A percentile compares a stretch with the other conserved stretches of the same genome.
Evolutionary conservation across 345 rosid genomes (phyloP).

Genomic region (Punica granatum): DNA sequence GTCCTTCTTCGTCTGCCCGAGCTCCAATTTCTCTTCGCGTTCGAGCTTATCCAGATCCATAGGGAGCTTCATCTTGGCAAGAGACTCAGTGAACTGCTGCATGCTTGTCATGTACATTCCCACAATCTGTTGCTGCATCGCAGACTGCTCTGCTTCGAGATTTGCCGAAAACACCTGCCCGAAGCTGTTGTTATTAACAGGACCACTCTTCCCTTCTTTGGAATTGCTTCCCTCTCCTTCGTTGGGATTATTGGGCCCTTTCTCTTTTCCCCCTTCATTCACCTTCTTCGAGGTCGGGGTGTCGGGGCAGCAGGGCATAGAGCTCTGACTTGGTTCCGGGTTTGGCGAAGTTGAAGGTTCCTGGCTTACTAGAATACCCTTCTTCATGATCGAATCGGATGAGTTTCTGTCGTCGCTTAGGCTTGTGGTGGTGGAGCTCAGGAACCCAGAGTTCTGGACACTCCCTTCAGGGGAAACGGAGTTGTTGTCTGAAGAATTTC

Average conservation of each 20-base stretch:
- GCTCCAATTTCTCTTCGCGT: constrained; percentile 16
- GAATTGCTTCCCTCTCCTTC: constrained; percentile 22
- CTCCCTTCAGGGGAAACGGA: constrained; percentile 34
- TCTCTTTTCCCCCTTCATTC: constrained; percentile 18
- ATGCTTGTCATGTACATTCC: constrained; percentile 98
- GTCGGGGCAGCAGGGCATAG: constrained; percentile 29
- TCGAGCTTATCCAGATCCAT: constrained; percentile 57
- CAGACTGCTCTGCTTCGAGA: constrained; percentile 58
- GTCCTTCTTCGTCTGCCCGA: constrained; percentile 33
- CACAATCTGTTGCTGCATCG: constrained; percentile 91
- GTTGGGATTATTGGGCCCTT: constrained; percentile 10
- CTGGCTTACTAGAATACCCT: constrained; percentile 5
- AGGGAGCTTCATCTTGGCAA: constrained; percentile 90
- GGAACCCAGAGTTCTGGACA: constrained; percentile 36
- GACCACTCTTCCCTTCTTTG: constrained; percentile 14
- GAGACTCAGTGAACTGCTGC: constrained; percentile 85
- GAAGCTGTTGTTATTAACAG: constrained; percentile 5
- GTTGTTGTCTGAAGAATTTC: constrained; percentile 34
- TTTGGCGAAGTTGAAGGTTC: constrained; percentile 17
- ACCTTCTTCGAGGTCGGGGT: constrained; percentile 50
- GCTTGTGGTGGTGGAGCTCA: constrained; percentile 72
- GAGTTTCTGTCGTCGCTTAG: constrained; percentile 68
- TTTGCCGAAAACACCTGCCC: constrained; percentile 34
- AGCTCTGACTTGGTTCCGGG: constrained; percentile 22
- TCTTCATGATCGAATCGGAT: constrained; percentile 50